phyloP scores from a whole-genome alignment of 1,284 basidiomycete species.

The Phellopilus nigrolimitatus region DNA sequence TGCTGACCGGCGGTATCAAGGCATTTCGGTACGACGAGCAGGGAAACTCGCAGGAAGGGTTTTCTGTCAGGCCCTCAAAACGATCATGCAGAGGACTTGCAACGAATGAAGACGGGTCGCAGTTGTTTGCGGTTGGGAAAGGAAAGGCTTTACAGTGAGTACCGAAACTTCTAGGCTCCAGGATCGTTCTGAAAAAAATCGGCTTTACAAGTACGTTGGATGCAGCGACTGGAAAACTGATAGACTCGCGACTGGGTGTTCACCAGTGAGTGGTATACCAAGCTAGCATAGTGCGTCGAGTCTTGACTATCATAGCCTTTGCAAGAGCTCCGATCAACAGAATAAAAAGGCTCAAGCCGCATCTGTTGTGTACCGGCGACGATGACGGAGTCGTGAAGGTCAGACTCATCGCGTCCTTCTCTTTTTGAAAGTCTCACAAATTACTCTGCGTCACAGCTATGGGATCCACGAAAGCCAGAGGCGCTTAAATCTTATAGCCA shows the following conservation, averaged over 20 bases:
- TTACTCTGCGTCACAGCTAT: slow-evolving; percentile 50
- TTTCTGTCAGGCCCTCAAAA: slow-evolving; percentile 61
- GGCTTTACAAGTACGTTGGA: slow-evolving; percentile 55
- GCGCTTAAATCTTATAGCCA: slow-evolving; percentile 71
- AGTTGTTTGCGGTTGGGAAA: slow-evolving; percentile 81
- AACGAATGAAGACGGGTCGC: slow-evolving; percentile 57
- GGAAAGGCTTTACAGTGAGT: slow-evolving; percentile 75
- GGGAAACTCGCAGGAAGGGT: slow-evolving; percentile 47
- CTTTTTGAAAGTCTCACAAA: not conserved
- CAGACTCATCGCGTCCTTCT: slow-evolving; percentile 21
- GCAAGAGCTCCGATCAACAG: slow-evolving; percentile 81
- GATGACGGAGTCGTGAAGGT: slow-evolving; percentile 94
- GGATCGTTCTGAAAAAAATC: not conserved
- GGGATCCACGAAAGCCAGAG: slow-evolving; percentile 77
- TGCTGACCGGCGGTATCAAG: slow-evolving; percentile 81
- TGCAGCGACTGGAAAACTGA: slow-evolving; percentile 57
- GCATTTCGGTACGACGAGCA: slow-evolving; percentile 72
- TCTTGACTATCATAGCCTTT: slow-evolving; percentile 34
- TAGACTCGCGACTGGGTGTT: slow-evolving; percentile 57
- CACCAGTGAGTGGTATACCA: slow-evolving; percentile 66
- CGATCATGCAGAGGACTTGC: slow-evolving; percentile 74
- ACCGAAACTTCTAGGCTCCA: too few relatives aligned
- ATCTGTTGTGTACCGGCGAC: slow-evolving; percentile 81
- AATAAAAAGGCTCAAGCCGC: slow-evolving; percentile 62
- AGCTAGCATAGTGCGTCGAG: slow-evolving; percentile 20